Conservation (phyloP, 164 flowering plant genomes). For the Magnolia changhungtana region DNA sequence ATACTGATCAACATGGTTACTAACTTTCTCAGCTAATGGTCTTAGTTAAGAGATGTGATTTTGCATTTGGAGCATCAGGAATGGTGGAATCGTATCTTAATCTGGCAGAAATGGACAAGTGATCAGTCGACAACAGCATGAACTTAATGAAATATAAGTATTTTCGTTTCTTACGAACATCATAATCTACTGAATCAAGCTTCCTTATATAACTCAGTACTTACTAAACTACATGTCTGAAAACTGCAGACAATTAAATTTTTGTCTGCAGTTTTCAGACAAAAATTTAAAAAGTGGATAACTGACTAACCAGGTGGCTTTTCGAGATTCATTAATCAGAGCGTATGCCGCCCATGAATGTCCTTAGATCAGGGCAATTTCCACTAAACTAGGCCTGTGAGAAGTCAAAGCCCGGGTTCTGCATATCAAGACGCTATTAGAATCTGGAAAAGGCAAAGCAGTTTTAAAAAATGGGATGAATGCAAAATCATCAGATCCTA, state of each 20-base stretch:
- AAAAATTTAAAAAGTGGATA: background rate
- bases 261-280: background rate
- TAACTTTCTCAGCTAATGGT: constrained; percentile 52
- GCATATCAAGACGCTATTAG: no score
- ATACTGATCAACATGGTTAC: no score
- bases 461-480: no score
- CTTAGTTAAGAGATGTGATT: constrained; percentile 53
- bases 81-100: constrained; percentile 53
- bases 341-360: no score
- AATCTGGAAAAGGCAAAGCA: no score
- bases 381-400: no score
- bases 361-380: no score
- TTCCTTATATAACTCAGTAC: background rate
- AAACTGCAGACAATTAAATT: background rate
- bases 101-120: constrained; percentile 4
- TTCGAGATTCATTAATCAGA: no score
- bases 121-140: background rate
- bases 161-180: background rate
- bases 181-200: no score
- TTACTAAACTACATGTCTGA: no score
- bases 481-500: no score
- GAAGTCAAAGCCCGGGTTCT: no score
- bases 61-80: constrained; percentile 57
- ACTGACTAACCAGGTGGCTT: constrained; percentile 66
- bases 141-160: background rate